Conservation (phyloP, 2,329 filamentous ascomycete species). For the Lizonia empirigonia region DNA sequence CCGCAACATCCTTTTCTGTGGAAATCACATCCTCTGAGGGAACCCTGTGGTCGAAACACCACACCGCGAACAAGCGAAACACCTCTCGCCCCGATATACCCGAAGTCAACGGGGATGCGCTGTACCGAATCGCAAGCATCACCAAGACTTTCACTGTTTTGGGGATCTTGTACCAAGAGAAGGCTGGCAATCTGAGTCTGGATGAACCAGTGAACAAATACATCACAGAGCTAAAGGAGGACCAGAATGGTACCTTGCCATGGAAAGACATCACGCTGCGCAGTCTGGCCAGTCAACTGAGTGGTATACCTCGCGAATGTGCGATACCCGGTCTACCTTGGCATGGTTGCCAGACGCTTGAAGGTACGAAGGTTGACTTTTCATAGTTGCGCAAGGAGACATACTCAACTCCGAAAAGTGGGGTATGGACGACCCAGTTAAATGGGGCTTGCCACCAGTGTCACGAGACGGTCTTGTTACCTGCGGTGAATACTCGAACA, state of each 20-base stretch:
- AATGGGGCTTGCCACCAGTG: conserved; percentile 45
- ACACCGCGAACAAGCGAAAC: conserved; percentile 48
- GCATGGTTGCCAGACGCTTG: conserved; percentile 17
- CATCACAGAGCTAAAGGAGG: conserved; percentile 37
- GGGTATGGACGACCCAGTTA: conserved; percentile 4
- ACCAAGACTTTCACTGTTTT: conserved; percentile 46
- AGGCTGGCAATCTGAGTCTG: conserved; percentile 42
- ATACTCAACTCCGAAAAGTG: conserved; percentile 27
- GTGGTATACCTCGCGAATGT: conserved; percentile 51
- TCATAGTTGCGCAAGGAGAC: conserved; percentile 38
- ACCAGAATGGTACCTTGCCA: conserved; percentile 38
- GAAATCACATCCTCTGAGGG: conserved; percentile 48
- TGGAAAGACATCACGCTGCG: conserved; percentile 54
- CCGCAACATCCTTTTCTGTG: conserved; percentile 48
- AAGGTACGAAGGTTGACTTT: conserved; percentile 36
- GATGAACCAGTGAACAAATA: conserved; percentile 44
- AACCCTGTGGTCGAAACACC: conserved; percentile 48
- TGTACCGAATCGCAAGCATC: conserved; percentile 51
- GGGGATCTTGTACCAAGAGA: conserved; percentile 41
- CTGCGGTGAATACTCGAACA: conserved; percentile 47
- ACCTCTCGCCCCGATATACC: conserved; percentile 44
- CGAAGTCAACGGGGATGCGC: conserved; percentile 46
- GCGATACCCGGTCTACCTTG: conserved; percentile 9
- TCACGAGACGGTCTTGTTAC: conserved; percentile 37
- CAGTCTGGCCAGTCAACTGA: conserved; percentile 51